phyloP scores from a whole-genome alignment of 208 protist genomes.

The Balamuthia mandrillaris region DNA sequence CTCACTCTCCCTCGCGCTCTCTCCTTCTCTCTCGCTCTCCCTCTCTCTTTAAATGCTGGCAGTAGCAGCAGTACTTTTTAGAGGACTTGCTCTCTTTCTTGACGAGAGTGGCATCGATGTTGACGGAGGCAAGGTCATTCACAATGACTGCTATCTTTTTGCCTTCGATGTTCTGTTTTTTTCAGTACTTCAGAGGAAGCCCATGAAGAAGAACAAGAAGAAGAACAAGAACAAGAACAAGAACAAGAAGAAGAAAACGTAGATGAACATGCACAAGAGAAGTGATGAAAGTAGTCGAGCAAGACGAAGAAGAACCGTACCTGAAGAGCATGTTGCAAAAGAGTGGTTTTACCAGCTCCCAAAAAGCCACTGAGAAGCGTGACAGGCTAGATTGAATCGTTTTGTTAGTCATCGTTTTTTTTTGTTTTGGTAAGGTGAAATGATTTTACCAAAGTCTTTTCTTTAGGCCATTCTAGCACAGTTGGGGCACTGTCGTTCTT shows the following conservation, averaged over 20 bases:
- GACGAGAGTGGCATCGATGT: slow-evolving; percentile 57
- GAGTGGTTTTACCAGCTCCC: slow-evolving; percentile 70
- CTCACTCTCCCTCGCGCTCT: background rate
- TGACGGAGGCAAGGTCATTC: slow-evolving; percentile 77
- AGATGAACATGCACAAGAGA: no score
- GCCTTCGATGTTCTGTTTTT: no score
- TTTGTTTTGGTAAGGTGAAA: background rate
- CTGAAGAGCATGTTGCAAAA: slow-evolving; percentile 68
- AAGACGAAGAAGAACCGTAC: no score
- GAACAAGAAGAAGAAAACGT: no score
- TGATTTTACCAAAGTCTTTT: no score
- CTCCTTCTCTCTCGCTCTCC: background rate
- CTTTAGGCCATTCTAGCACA: no score
- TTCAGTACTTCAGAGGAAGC: no score
- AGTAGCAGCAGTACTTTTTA: background rate
- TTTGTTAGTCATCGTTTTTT: background rate
- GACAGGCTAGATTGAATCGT: slow-evolving; percentile 41
- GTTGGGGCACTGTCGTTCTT: no score
- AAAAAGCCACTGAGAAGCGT: slow-evolving; percentile 65
- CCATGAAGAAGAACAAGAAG: no score
- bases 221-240: no score
- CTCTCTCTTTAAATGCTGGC: background rate
- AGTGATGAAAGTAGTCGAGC: no score
- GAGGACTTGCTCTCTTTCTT: slow-evolving; percentile 26
- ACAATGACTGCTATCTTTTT: slow-evolving; percentile 64